Percentiles rank a stretch among this genome's conserved stretches.
Evolutionary conservation across 805 yeast species (phyloP).

Genomic region (Candida gorgasii): DNA sequence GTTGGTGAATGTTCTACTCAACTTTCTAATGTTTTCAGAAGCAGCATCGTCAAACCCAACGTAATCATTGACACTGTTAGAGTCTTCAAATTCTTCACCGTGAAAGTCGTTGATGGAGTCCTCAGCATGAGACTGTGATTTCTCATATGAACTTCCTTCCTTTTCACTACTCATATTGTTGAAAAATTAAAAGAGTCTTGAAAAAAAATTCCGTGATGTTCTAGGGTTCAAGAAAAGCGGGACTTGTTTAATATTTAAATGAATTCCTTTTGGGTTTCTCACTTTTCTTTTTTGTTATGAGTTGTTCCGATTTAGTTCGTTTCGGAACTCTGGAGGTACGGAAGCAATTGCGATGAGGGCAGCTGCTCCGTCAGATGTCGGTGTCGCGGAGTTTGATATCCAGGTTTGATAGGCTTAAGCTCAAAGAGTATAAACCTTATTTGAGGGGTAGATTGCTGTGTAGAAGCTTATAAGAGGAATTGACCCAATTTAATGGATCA

Average conservation of each 20-base stretch:
- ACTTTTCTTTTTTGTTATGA: conserved; percentile 2
- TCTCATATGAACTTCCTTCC: conserved; percentile 3
- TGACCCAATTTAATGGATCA: too few species aligned
- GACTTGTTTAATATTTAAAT: background rate
- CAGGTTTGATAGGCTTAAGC: too few species aligned
- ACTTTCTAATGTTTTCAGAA: conserved; percentile 19
- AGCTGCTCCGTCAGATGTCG: background rate
- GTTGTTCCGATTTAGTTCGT: background rate
- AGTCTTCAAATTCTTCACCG: conserved; percentile 6
- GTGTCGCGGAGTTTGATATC: too few species aligned
- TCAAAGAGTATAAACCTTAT: too few species aligned
- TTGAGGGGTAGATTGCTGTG: too few species aligned
- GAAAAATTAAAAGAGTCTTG: background rate
- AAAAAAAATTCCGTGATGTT: background rate
- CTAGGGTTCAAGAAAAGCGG: background rate
- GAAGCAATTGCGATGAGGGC: background rate
- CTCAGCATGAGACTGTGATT: background rate
- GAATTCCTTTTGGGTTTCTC: background rate
- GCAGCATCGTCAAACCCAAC: conserved; percentile 17
- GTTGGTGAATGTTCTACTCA: conserved; percentile 19
- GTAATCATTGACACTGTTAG: conserved; percentile 22
- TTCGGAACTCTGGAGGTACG: background rate
- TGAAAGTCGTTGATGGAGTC: conserved; percentile 2
- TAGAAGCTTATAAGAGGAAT: too few species aligned
- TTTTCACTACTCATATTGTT: conserved; percentile 3